A percentile compares a stretch with the other conserved stretches of the same genome.
Conservation (phyloP, 2,329 filamentous ascomycete species). For the Ustulina deusta region DNA sequence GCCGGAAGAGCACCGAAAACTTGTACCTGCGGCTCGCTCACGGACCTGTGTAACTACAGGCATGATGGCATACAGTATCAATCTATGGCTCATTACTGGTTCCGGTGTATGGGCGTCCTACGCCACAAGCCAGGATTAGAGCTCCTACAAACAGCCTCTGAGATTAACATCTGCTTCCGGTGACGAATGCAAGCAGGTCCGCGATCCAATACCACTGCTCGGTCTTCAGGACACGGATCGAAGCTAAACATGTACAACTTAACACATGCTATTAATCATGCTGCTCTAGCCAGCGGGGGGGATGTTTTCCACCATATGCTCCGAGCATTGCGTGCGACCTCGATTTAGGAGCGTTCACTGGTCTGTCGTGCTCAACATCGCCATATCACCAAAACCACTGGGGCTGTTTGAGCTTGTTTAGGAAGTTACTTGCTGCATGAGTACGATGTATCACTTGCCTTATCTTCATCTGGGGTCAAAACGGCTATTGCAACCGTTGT, state of each 20-base stretch:
- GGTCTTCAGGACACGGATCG: constrained; percentile 10
- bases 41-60: constrained; percentile 11
- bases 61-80: constrained; percentile 10
- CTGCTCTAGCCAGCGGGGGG: neutral
- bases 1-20: constrained; percentile 28
- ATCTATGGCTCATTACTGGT: constrained; percentile 4
- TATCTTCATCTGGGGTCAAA: neutral
- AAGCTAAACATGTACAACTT: neutral
- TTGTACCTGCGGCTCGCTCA: constrained; percentile 28
- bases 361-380: neutral
- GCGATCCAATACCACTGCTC: constrained; percentile 8
- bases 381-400: neutral
- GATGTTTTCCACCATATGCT: constrained; percentile 1
- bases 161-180: constrained; percentile 17
- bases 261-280: constrained; percentile 12
- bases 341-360: neutral
- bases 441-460: constrained; percentile 23
- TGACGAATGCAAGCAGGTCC: constrained; percentile 23
- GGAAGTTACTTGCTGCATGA: constrained; percentile 20
- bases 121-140: constrained; percentile 5
- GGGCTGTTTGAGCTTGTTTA: constrained; percentile 3
- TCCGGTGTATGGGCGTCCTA: constrained; percentile 1
- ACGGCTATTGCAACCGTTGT: constrained; percentile 15
- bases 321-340: constrained; percentile 5
- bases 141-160: constrained; percentile 15